These are phyloP conservation scores for Irineochytrium annulatum DNA, from an alignment of 192 early-diverging fungal species.

Conservation along the genomic window DNA sequence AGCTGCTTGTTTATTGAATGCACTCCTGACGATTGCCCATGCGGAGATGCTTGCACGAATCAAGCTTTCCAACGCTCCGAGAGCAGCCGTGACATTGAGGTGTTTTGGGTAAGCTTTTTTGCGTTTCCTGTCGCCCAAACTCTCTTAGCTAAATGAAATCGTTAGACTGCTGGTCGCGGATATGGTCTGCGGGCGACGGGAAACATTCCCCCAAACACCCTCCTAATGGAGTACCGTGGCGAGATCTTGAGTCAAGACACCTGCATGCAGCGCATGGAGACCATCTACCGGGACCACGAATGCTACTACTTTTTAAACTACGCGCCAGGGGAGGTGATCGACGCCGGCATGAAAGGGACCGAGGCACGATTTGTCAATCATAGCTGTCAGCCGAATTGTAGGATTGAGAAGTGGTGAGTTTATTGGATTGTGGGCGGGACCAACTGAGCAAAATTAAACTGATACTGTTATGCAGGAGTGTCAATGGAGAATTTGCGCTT, in stretches of 20 bases:
- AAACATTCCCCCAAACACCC: conserved; percentile 48
- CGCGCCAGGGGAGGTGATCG: conserved; percentile 69
- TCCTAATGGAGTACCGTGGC: conserved; percentile 82
- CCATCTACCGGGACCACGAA: conserved; percentile 55
- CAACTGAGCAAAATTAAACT: neutral
- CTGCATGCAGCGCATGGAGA: conserved; percentile 68
- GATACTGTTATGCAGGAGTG: conserved; percentile 34
- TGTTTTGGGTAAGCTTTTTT: conserved; percentile 67
- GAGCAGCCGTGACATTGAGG: conserved; percentile 46
- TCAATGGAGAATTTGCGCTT: conserved; percentile 68
- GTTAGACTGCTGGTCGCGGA: conserved; percentile 64
- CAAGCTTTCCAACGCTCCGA: conserved; percentile 67
- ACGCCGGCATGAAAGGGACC: conserved; percentile 72
- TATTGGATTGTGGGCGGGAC: neutral
- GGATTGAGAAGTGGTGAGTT: conserved; percentile 82
- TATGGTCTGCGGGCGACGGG: conserved; percentile 61
- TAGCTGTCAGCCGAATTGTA: conserved; percentile 80
- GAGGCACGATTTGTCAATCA: conserved; percentile 84
- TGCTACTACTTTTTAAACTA: conserved; percentile 83
- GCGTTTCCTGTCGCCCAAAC: too few species aligned
- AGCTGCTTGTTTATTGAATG: conserved; percentile 73
- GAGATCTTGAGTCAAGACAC: conserved; percentile 68
- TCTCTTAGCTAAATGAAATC: too few species aligned
- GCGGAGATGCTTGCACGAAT: conserved; percentile 67
- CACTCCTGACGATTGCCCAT: conserved; percentile 59